phyloP scores from a whole-genome alignment of 2,329 filamentous ascomycete species.

The Sclerotinia subarctica region DNA sequence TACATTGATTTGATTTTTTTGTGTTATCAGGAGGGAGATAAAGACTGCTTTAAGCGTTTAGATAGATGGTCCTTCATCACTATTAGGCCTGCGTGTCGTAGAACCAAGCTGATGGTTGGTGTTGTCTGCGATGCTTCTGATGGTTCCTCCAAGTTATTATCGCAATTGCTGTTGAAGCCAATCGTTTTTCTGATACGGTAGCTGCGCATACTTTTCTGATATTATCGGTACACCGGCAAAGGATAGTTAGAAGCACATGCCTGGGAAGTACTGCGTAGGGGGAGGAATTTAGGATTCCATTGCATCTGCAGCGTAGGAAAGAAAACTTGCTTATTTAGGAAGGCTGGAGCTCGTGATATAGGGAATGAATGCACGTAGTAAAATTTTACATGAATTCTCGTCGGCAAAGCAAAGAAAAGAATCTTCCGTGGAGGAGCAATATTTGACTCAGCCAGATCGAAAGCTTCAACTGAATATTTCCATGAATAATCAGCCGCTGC shows the following conservation, averaged over 20 bases:
- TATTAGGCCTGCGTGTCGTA: constrained; percentile 78
- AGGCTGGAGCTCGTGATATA: not conserved
- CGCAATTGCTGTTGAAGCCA: constrained; percentile 68
- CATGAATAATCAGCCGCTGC: not conserved
- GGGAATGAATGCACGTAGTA: not conserved
- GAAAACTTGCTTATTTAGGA: not conserved
- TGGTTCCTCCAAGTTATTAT: constrained; percentile 38
- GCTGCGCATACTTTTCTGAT: constrained; percentile 45
- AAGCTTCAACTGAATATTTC: not conserved
- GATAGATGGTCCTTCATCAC: constrained; percentile 54
- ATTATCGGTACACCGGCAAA: constrained; percentile 73
- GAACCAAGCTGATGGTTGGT: constrained; percentile 65
- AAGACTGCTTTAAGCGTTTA: not conserved
- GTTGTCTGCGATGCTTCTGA: constrained; percentile 46
- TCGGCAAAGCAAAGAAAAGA: not conserved
- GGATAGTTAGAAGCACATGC: constrained; percentile 49
- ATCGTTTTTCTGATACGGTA: constrained; percentile 34
- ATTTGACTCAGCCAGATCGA: not conserved
- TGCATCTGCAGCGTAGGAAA: not conserved
- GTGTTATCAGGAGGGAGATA: not conserved
- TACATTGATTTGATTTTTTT: not conserved
- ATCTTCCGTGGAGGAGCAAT: not conserved
- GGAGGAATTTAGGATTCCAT: not conserved
- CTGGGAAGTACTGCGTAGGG: too few species aligned
- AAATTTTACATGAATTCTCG: not conserved